Evolutionary conservation across 768 basidiomycete genomes (phyloP).

Genomic region (Hericium alpestre): DNA sequence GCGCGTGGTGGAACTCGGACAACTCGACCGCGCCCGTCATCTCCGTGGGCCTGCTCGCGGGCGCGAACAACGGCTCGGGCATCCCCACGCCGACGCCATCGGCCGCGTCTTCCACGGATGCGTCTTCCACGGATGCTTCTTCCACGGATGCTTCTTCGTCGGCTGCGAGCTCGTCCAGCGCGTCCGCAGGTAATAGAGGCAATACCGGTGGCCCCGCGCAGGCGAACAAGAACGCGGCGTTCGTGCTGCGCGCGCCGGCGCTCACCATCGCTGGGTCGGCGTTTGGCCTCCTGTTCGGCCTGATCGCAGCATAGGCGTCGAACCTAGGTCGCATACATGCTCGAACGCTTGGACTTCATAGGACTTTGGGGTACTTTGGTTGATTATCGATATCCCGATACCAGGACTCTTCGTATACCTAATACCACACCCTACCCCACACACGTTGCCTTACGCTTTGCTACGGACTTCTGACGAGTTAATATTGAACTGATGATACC

Average conservation of each 20-base stretch:
- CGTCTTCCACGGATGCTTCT: not conserved
- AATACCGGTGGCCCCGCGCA: not conserved
- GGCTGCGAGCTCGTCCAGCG: not conserved
- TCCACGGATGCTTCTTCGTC: not conserved
- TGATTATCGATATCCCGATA: not conserved
- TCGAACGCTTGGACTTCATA: not conserved
- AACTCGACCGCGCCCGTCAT: not conserved
- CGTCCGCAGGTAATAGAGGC: not conserved
- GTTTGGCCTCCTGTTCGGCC: not conserved
- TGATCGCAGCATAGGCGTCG: not conserved
- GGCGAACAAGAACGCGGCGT: not conserved
- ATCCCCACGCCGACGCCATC: not conserved
- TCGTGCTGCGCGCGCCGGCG: not conserved
- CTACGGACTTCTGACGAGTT: not conserved
- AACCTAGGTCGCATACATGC: not conserved
- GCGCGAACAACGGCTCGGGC: not conserved
- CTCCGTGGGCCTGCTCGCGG: not conserved
- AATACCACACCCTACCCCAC: not conserved
- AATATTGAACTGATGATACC: too few species aligned
- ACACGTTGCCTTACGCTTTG: not conserved
- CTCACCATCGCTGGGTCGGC: not conserved
- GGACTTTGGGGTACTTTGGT: not conserved
- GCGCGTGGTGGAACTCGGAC: slow-evolving; percentile 7
- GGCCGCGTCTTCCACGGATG: too few species aligned
- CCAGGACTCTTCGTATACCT: not conserved